Evolutionary conservation across 2,329 filamentous ascomycete species (phyloP).

Genomic region (Penicillium sp.): DNA sequence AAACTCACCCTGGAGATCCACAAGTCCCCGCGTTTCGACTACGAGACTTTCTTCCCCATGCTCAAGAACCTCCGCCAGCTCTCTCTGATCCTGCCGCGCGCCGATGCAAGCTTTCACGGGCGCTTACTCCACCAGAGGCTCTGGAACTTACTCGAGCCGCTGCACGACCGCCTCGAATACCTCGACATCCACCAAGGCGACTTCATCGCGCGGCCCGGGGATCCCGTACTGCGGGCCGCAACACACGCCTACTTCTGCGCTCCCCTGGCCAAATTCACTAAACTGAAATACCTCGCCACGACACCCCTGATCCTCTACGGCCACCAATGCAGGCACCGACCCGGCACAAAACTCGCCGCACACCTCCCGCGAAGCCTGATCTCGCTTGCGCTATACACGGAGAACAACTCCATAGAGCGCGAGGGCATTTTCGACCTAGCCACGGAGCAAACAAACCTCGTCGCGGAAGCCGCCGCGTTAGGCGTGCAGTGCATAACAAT

Average conservation of each 20-base stretch:
- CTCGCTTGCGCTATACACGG: not conserved
- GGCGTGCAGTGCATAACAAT: no score
- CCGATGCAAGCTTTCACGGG: not conserved
- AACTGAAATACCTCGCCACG: not conserved
- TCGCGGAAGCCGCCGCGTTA: no score
- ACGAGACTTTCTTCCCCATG: no score
- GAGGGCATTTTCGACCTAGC: not conserved
- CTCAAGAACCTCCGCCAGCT: not conserved
- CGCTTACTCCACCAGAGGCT: not conserved
- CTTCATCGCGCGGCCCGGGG: not conserved
- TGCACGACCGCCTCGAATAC: not conserved
- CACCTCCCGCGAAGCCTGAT: not conserved
- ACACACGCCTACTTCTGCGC: not conserved
- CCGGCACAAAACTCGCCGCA: not conserved
- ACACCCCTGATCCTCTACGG: not conserved
- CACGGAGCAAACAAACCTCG: no score
- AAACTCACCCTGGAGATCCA: not conserved
- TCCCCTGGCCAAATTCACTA: not conserved
- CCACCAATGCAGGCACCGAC: not conserved
- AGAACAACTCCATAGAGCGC: not conserved
- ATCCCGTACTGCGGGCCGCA: not conserved
- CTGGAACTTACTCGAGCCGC: not conserved
- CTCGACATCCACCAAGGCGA: conserved; percentile 1
- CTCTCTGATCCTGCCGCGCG: not conserved
- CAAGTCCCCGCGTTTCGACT: not conserved